phyloP scores from a whole-genome alignment of 106 monocot species.

The Alisma plantagoaquatica region DNA sequence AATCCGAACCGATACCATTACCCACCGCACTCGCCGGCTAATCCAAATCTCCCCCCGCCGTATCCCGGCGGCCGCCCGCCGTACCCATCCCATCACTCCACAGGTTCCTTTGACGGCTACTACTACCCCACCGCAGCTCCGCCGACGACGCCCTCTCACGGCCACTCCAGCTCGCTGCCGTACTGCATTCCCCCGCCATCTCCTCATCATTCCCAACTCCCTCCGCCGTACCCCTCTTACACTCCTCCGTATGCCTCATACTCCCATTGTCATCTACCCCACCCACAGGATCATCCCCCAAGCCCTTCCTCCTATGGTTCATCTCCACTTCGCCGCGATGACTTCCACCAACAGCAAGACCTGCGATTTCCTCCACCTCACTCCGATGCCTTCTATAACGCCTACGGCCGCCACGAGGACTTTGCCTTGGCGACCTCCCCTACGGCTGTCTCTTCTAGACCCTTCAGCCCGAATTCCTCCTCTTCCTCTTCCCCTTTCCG shows the following conservation, averaged over 20 bases:
- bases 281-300: too few species aligned
- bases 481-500: conserved; percentile 1
- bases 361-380: neutral
- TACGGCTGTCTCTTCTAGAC: neutral
- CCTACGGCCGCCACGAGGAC: conserved; percentile 6
- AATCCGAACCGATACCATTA: conserved; percentile 12
- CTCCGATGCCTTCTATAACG: conserved; percentile 2
- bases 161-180: conserved; percentile 5
- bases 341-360: conserved; percentile 5
- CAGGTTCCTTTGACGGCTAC: conserved; percentile 6
- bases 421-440: neutral
- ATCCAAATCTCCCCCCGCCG: neutral
- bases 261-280: neutral
- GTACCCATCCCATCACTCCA: neutral
- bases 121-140: conserved; percentile 12
- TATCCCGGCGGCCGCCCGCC: neutral
- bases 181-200: conserved; percentile 3
- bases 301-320: too few species aligned
- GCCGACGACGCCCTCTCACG: too few species aligned
- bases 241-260: conserved; percentile 3
- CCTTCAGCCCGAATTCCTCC: neutral
- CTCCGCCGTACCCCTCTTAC: conserved; percentile 9
- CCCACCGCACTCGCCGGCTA: neutral
- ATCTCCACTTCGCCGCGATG: too few species aligned
- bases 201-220: conserved; percentile 1